Evolutionary conservation across 2,329 filamentous ascomycete species (phyloP), one percentile per base, ranked within the genome.

Genomic region (Neopestalotiopsis sp.): DNA sequence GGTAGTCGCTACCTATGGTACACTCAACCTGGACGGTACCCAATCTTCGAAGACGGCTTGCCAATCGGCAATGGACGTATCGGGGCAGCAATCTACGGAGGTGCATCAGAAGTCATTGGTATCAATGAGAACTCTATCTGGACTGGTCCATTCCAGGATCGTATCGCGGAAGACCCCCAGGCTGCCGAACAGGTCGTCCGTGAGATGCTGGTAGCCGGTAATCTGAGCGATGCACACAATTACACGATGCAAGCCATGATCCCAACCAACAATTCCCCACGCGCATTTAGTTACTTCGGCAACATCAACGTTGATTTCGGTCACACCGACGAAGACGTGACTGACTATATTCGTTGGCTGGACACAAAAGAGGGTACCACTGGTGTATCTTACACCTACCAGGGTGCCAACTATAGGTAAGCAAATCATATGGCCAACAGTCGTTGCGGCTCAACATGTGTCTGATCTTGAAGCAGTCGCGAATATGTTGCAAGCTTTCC

Each of bases 91-190:
- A 71, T 86, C 32, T 81, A 82, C 69, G 84, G 84, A 5, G 79
- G 81, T 13, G 74, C 78, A 13, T 78, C 58, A 7, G 69, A 70
- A 42, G 77, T 82, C 52, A 72, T 85, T 4, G 75, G 80, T 34
- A 75, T 86, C 14, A 86, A 86, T 60, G 84, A 86, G 71, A 82
- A 86, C 68, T 84, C 83, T 1, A 79, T 84, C 12, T 85, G 82
- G 82, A 84, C 81, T 67, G 84, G 84, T 30, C 82, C 81, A 0
- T 78, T 78, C 7, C 82, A 83, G 68, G 75, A 83, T 61, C 82
- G 84, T 12, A 81, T 80, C 13, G 82, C 82, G 14, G 76, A 76
- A n/a, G 78, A 77, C 70, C 79, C 75, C 66, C 74, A 74, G 20
- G 65, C 69, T 30, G 76, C 80, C 63, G 74, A 84, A 5, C 74